Evolutionary conservation across 768 basidiomycete species (phyloP).

Genomic region (Macrolepiota fuliginosa): DNA sequence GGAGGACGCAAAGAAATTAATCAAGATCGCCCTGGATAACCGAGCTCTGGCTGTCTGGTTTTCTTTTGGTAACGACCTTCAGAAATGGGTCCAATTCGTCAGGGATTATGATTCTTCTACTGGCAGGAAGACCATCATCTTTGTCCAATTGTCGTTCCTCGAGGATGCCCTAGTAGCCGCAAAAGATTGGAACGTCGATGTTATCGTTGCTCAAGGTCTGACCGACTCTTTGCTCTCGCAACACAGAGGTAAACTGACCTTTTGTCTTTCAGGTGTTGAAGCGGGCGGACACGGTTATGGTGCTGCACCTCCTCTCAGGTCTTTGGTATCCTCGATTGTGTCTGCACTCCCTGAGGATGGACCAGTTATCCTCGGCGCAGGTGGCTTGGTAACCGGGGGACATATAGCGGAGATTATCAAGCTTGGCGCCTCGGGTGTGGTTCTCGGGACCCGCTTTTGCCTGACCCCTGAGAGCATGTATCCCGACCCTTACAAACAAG

Average conservation of each 20-base stretch:
- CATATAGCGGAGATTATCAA: slow-evolving; percentile 65
- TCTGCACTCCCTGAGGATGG: slow-evolving; percentile 35
- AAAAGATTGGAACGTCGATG: slow-evolving; percentile 68
- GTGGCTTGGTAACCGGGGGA: slow-evolving; percentile 63
- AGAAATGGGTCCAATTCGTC: slow-evolving; percentile 59
- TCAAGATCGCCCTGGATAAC: slow-evolving; percentile 51
- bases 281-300: slow-evolving; percentile 74
- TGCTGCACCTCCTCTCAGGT: slow-evolving; percentile 56
- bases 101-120: slow-evolving; percentile 47
- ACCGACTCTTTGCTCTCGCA: neutral
- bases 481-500: slow-evolving; percentile 47
- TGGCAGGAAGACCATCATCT: slow-evolving; percentile 46
- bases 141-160: slow-evolving; percentile 60
- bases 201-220: slow-evolving; percentile 76
- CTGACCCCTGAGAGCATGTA: slow-evolving; percentile 65
- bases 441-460: slow-evolving; percentile 77
- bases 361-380: slow-evolving; percentile 68
- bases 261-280: slow-evolving; percentile 58
- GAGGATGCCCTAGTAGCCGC: slow-evolving; percentile 59
- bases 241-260: slow-evolving; percentile 3
- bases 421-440: slow-evolving; percentile 68
- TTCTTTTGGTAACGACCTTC: slow-evolving; percentile 60
- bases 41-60: slow-evolving; percentile 74
- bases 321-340: slow-evolving; percentile 56
- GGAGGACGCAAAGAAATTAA: slow-evolving; percentile 35